Percentiles rank a stretch among this genome's conserved stretches.
These are phyloP conservation scores for Alternaria ethzedia DNA, from an alignment of 2,329 filamentous ascomycete species.

Conservation along the genomic window DNA sequence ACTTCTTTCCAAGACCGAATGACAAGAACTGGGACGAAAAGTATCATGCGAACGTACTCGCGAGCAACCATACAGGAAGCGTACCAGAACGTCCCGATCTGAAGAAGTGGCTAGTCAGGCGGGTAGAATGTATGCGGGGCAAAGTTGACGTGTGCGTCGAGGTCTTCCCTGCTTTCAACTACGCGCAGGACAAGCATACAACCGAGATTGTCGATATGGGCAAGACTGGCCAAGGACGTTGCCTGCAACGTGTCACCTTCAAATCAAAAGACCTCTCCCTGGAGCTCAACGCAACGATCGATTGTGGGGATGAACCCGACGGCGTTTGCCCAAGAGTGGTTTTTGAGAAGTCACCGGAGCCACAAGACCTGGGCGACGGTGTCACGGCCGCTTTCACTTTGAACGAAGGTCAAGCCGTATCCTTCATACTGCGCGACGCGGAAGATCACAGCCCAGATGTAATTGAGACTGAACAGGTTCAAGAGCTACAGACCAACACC, in stretches of 20 bases:
- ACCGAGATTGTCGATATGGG: conserved; percentile 59
- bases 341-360: conserved; percentile 62
- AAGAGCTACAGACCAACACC: conserved; percentile 71
- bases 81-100: conserved; percentile 49
- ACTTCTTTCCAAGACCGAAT: conserved; percentile 77
- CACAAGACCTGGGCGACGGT: conserved; percentile 66
- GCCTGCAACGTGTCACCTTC: conserved; percentile 60
- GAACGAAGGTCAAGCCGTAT: conserved; percentile 70
- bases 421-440: conserved; percentile 69
- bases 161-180: conserved; percentile 68
- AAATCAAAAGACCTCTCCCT: conserved; percentile 65
- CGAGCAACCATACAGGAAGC: conserved; percentile 34
- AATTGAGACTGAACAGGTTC: conserved; percentile 65
- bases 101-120: conserved; percentile 73
- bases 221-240: conserved; percentile 17
- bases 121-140: conserved; percentile 76
- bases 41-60: conserved; percentile 30
- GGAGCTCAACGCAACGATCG: conserved; percentile 71
- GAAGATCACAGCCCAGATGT: conserved; percentile 63
- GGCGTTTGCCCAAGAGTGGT: conserved; percentile 58
- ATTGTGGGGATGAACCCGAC: conserved; percentile 62
- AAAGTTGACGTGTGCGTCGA: conserved; percentile 70
- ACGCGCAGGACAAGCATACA: conserved; percentile 68
- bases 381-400: conserved; percentile 66
- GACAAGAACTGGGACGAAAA: conserved; percentile 59